Evolutionary conservation across 2,329 filamentous ascomycete species (phyloP).

Genomic region (Lachnellula hyalina): DNA sequence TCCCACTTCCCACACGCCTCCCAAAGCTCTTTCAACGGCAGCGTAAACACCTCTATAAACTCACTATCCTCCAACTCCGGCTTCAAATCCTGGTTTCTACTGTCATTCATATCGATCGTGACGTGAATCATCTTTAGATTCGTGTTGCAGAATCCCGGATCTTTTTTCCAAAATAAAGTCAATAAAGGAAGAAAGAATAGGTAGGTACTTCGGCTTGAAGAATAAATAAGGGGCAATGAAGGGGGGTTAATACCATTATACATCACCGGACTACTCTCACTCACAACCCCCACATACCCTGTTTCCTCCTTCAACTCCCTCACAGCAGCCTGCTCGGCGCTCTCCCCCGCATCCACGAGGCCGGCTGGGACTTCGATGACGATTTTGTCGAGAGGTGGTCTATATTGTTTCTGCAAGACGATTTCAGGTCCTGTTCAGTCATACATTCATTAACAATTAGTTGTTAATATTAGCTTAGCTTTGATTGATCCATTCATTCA

Average conservation of each 20-base stretch:
- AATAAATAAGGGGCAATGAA: too few relatives aligned
- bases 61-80: slow-evolving; percentile 46
- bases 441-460: too few relatives aligned
- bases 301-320: slow-evolving; percentile 64
- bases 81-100: slow-evolving; percentile 41
- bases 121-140: slow-evolving; percentile 53
- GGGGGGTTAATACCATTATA: slow-evolving; percentile 45
- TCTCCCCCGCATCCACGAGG: slow-evolving; percentile 57
- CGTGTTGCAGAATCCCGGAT: slow-evolving; percentile 62
- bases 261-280: slow-evolving; percentile 59
- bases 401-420: slow-evolving; percentile 62
- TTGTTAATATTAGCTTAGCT: too few relatives aligned
- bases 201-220: neutral
- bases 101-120: slow-evolving; percentile 40
- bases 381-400: slow-evolving; percentile 54
- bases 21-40: slow-evolving; percentile 41
- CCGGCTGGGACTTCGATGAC: slow-evolving; percentile 62
- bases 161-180: slow-evolving; percentile 24
- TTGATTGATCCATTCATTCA: too few relatives aligned
- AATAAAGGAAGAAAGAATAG: neutral
- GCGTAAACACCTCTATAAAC: slow-evolving; percentile 48
- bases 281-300: slow-evolving; percentile 53
- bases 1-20: slow-evolving; percentile 41
- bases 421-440: slow-evolving; percentile 42
- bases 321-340: slow-evolving; percentile 54